These are phyloP conservation scores for Cladobotryum protrusum DNA, from an alignment of 2,329 filamentous ascomycete genomes.

Conservation along the genomic window DNA sequence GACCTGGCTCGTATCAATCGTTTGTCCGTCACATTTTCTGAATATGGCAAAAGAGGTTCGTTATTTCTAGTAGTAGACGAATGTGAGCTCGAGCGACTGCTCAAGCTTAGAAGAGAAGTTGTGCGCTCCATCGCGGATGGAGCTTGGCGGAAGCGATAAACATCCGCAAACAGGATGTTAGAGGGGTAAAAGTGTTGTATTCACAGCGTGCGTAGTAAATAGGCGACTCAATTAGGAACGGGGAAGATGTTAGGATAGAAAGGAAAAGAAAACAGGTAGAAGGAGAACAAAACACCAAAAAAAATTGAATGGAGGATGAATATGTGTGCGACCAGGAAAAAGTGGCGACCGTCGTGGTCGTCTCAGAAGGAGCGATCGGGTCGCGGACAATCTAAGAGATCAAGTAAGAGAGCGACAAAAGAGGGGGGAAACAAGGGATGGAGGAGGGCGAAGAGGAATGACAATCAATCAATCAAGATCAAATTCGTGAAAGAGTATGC, in stretches of 20 bases:
- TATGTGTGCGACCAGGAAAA: not conserved
- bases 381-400: not conserved
- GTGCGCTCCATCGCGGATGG: constrained; percentile 21
- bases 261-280: not conserved
- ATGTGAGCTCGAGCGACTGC: constrained; percentile 30
- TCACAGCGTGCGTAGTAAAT: too few relatives aligned
- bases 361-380: too few relatives aligned
- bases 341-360: not conserved
- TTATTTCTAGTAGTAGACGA: constrained; percentile 24
- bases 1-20: constrained; percentile 37
- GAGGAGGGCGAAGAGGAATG: not conserved
- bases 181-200: not conserved
- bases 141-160: not conserved
- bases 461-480: not conserved
- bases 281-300: not conserved
- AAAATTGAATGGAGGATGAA: not conserved
- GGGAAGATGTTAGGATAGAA: not conserved
- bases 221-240: not conserved
- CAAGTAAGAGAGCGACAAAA: not conserved
- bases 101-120: constrained; percentile 27
- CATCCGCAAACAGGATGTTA: not conserved
- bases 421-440: not conserved
- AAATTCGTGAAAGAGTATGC: not conserved
- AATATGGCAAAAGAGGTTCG: constrained; percentile 29
- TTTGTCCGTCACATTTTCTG: constrained; percentile 27